A percentile compares a stretch with the other conserved stretches of the same genome.
Conservation (phyloP, 257 asterid genomes). For the Salvia miltiorrhiza region DNA sequence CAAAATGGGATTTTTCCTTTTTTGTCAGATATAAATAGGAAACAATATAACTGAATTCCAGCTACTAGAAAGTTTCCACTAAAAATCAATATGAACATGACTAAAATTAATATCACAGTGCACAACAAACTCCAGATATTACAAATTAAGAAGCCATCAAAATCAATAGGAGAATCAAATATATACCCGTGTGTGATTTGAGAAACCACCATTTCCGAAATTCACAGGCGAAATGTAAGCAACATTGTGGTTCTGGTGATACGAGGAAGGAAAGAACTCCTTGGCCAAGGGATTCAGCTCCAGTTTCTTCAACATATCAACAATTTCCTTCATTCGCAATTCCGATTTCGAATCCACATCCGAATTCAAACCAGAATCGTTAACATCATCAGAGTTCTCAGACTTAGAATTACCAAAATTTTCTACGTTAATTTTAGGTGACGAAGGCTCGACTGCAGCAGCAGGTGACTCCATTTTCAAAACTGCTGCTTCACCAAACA, state of each 20-base stretch:
- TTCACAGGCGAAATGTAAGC: conserved; percentile 39
- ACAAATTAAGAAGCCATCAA: background rate
- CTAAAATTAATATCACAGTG: conserved; percentile 3
- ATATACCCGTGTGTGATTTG: conserved; percentile 64
- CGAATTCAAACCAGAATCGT: conserved; percentile 46
- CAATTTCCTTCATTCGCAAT: conserved; percentile 56
- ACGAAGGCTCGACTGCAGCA: conserved; percentile 40
- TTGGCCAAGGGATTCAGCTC: conserved; percentile 87
- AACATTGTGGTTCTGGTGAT: conserved; percentile 47
- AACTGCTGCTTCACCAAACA: conserved; percentile 58
- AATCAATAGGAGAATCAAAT: conserved; percentile 6
- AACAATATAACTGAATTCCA: conserved; percentile 12
- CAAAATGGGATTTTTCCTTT: conserved; percentile 4
- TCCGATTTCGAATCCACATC: conserved; percentile 55
- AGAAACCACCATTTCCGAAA: conserved; percentile 49
- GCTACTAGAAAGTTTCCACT: background rate
- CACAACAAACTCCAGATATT: conserved; percentile 3
- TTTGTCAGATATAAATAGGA: background rate
- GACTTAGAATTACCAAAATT: conserved; percentile 24
- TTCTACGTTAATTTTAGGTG: conserved; percentile 33
- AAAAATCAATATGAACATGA: conserved; percentile 1
- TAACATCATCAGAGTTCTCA: conserved; percentile 32
- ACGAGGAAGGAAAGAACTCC: conserved; percentile 83
- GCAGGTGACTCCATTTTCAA: conserved; percentile 35
- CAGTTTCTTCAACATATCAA: conserved; percentile 61